Conservation (phyloP, 768 basidiomycete species). For the Psilocybe subaeruginosa region DNA sequence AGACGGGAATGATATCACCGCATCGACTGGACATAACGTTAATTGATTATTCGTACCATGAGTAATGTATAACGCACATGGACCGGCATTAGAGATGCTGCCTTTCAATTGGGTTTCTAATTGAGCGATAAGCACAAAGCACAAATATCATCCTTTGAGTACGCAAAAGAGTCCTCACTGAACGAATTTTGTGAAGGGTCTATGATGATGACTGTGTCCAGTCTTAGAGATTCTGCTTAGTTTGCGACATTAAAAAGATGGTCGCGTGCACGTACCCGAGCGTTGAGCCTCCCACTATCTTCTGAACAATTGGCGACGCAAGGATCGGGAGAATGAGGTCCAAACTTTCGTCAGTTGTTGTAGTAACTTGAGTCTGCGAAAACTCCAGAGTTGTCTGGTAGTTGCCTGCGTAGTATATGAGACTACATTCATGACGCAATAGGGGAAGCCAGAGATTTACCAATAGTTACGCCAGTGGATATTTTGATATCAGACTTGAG, state of each 20-base stretch:
- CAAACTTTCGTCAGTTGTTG: constrained; percentile 61
- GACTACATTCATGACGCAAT: neutral
- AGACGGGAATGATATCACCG: constrained; percentile 63
- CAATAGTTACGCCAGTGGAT: constrained; percentile 57
- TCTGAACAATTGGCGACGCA: constrained; percentile 76
- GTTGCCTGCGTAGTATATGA: constrained; percentile 45
- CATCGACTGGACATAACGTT: constrained; percentile 50
- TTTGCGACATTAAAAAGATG: neutral
- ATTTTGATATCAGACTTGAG: constrained; percentile 65
- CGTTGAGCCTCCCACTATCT: constrained; percentile 59
- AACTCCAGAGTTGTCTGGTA: constrained; percentile 68
- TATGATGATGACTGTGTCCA: constrained; percentile 64
- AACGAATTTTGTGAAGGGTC: constrained; percentile 62
- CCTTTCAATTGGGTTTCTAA: constrained; percentile 58
- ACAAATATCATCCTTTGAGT: neutral
- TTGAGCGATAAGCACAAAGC: neutral
- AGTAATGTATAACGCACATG: constrained; percentile 49
- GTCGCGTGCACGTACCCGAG: constrained; percentile 41
- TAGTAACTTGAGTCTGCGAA: constrained; percentile 57
- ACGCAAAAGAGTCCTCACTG: constrained; percentile 33
- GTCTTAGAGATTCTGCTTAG: constrained; percentile 30
- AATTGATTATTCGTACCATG: constrained; percentile 4
- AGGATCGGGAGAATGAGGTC: constrained; percentile 69
- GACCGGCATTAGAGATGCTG: constrained; percentile 69
- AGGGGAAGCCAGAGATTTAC: constrained; percentile 28